Percentiles rank a stretch among this genome's conserved stretches.
Evolutionary conservation across 345 rosid species (phyloP).

Genomic region (Lumnitzera racemosa): DNA sequence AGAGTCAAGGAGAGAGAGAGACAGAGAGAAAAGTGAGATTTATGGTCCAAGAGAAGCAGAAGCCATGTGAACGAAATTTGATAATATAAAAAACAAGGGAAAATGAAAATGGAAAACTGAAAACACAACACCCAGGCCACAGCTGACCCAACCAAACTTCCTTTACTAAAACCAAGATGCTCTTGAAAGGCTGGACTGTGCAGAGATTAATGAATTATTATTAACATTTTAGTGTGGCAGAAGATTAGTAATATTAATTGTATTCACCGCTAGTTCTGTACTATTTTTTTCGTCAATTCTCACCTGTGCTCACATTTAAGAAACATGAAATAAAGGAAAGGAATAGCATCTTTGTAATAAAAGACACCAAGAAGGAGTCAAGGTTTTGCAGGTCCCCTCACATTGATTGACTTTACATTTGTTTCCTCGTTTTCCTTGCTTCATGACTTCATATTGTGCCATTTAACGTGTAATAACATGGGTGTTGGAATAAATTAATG

Average conservation of each 20-base stretch:
- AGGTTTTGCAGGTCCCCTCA: conserved; percentile 20
- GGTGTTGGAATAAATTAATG: neutral
- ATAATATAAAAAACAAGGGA: neutral
- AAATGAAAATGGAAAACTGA: neutral
- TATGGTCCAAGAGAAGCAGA: conserved; percentile 24
- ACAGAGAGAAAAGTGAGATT: conserved; percentile 25
- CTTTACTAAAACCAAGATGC: conserved; percentile 18
- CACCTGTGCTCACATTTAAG: conserved; percentile 18
- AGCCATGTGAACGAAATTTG: conserved; percentile 37
- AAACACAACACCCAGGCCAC: conserved; percentile 13
- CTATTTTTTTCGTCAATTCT: neutral
- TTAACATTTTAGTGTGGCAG: neutral
- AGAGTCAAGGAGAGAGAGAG: too few relatives aligned
- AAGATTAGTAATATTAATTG: neutral
- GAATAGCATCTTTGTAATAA: conserved; percentile 53
- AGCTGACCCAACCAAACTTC: conserved; percentile 39
- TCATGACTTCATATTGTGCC: neutral
- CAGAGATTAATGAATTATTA: neutral
- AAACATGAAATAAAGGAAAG: conserved; percentile 13
- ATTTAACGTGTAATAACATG: conserved; percentile 7
- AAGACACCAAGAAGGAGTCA: conserved; percentile 42
- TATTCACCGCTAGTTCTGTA: conserved; percentile 3
- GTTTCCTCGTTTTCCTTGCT: neutral
- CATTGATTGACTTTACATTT: conserved; percentile 41
- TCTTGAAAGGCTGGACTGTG: neutral